These are phyloP conservation scores for Candida jianshihensis DNA, from an alignment of 805 yeast species.

Conservation along the genomic window DNA sequence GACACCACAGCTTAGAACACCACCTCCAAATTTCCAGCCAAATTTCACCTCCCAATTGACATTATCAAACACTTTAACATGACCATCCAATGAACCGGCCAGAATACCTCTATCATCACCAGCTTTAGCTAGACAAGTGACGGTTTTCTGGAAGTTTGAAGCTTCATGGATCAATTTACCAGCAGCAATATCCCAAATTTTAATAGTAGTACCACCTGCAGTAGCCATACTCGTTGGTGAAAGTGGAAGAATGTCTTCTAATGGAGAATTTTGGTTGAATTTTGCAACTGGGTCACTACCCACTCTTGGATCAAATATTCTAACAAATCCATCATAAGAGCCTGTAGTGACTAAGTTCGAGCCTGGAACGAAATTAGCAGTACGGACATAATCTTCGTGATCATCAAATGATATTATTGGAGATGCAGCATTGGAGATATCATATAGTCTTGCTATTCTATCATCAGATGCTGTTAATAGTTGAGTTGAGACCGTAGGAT, in stretches of 20 bases:
- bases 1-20: constrained; percentile 82
- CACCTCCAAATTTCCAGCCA: constrained; percentile 97
- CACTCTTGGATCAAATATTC: constrained; percentile 77
- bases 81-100: constrained; percentile 96
- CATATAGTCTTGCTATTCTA: constrained; percentile 79
- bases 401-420: constrained; percentile 65
- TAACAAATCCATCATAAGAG: constrained; percentile 82
- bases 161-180: constrained; percentile 65
- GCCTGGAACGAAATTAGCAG: constrained; percentile 73
- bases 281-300: constrained; percentile 49
- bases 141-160: constrained; percentile 88
- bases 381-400: constrained; percentile 84
- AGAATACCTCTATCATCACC: constrained; percentile 66
- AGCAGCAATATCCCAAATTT: constrained; percentile 87
- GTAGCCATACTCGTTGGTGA: constrained; percentile 65
- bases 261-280: constrained; percentile 72
- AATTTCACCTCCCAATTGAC: constrained; percentile 81
- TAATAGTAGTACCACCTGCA: constrained; percentile 76
- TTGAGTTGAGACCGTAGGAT: constrained; percentile 66
- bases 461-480: constrained; percentile 90
- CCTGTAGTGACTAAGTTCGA: constrained; percentile 85
- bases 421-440: constrained; percentile 67
- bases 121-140: constrained; percentile 72
- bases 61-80: constrained; percentile 88
- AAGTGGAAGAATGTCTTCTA: constrained; percentile 75